Base-by-base conservation (phyloP, 2,329 filamentous ascomycete species). In the Aspergillus quadrilineatus region DNA sequence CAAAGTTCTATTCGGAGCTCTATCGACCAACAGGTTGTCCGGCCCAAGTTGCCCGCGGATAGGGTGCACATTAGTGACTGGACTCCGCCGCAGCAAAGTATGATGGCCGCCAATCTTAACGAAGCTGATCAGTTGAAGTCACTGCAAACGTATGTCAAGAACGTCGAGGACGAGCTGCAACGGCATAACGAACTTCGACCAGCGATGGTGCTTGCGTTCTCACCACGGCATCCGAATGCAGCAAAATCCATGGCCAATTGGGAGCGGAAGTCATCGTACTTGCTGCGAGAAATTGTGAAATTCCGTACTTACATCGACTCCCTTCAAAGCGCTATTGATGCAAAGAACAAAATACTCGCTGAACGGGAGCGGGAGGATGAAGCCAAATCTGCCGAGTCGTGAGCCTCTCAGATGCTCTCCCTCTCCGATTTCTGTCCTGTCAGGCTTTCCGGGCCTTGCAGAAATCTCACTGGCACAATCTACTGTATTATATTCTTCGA, bases 251-350 rank as follows among this genome's bases (percentile, higher is more conserved):
- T 97, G 89, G 82, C 87, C 17, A 99, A 99, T 74, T 99, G 94
- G 93, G 92, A 99, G 79, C 87, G 89, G 69, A 97, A 97, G 78
- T 95, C 90, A 55, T 88, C 90, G 30, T 96, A 97, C 70, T 78
- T 99, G 41, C 81, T 97, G 10, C 82, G 90, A 36, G 94, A 99
- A 77, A 97, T 95, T 72, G 92, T 97, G 73, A 97, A 97, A 75
- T 97, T 96, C 77, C 82, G 89, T 58, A 97, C 92, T 0, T 99
- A 97, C 69, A 92, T 97, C 64, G 94, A 97, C 72, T 87, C 86
- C 34, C 77, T 99, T 50, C 81, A 86, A 56, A 83, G 85, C 37
- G 92, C 92, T 0, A 85, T 89, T 64, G 76, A 71, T 32, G 81
- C 85, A 53, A 92, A 89, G 70, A 81, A 84, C 45, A 87, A 87